phyloP scores from a whole-genome alignment of 345 rosid genomes.

The Durio zibethinus region DNA sequence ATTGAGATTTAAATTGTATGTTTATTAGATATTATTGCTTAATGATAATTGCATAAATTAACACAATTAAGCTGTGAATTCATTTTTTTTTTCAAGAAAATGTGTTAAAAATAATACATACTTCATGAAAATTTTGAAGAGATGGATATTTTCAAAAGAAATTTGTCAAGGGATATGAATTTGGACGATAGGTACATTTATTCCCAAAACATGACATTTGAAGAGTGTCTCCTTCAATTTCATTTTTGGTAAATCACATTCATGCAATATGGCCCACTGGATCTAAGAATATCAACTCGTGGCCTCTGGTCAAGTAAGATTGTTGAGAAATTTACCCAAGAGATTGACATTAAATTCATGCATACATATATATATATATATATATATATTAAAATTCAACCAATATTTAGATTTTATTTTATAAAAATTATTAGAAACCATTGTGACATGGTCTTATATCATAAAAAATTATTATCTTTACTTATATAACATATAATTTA shows the following conservation, averaged over 20 bases:
- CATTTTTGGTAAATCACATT: background rate
- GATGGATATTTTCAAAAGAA: background rate
- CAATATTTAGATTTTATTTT: background rate
- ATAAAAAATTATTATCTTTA: background rate
- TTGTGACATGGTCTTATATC: background rate
- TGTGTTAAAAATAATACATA: too few relatives aligned
- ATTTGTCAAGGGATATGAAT: background rate
- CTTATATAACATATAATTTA: background rate
- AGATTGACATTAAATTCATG: background rate
- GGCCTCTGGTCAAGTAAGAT: background rate
- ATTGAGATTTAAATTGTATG: too few relatives aligned
- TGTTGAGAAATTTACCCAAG: slow-evolving; percentile 3
- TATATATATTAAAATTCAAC: background rate
- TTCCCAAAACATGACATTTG: background rate
- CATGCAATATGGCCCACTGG: slow-evolving; percentile 13
- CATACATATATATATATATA: background rate
- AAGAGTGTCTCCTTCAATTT: background rate
- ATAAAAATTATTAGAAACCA: background rate
- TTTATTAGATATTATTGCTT: too few relatives aligned
- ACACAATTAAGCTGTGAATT: too few relatives aligned
- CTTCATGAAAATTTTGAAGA: background rate
- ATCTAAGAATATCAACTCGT: background rate
- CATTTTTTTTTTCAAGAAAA: too few relatives aligned
- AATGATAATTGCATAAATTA: too few relatives aligned
- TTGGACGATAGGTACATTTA: background rate